Conservation (phyloP, 2,329 filamentous ascomycete genomes). For the Ceratocystis alfenasii region DNA sequence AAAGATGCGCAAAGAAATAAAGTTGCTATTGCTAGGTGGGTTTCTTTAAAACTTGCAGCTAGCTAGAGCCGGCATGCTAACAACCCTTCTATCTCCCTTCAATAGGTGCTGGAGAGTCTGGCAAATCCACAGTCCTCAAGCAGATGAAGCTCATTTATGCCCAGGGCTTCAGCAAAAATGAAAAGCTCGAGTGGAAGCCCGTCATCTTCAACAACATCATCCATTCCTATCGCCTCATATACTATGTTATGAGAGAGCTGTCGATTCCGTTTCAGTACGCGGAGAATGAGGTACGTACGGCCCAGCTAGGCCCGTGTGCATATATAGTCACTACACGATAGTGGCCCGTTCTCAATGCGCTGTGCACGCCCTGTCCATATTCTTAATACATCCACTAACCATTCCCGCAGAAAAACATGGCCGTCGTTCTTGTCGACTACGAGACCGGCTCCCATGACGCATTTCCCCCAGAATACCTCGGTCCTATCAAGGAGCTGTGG, state of each 20-base stretch:
- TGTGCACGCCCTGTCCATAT: neutral
- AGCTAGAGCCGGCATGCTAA: slow-evolving; percentile 25
- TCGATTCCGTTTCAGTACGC: slow-evolving; percentile 65
- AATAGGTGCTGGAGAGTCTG: slow-evolving; percentile 73
- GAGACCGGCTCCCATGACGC: slow-evolving; percentile 74
- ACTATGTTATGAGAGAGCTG: slow-evolving; percentile 82
- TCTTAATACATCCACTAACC: slow-evolving; percentile 25
- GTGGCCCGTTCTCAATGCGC: neutral
- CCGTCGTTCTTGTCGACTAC: slow-evolving; percentile 62
- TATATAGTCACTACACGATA: neutral
- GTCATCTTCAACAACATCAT: slow-evolving; percentile 94
- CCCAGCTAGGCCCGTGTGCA: neutral
- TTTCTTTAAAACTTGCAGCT: slow-evolving; percentile 23
- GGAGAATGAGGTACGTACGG: slow-evolving; percentile 55
- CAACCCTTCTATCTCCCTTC: slow-evolving; percentile 16
- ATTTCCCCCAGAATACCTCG: slow-evolving; percentile 64
- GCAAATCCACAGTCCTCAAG: slow-evolving; percentile 94
- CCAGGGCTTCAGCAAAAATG: slow-evolving; percentile 76
- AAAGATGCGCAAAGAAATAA: slow-evolving; percentile 73
- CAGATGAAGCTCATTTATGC: slow-evolving; percentile 98
- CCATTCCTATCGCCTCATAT: slow-evolving; percentile 79
- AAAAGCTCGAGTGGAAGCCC: slow-evolving; percentile 86
- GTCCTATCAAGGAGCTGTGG: slow-evolving; percentile 79
- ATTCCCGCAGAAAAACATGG: slow-evolving; percentile 56
- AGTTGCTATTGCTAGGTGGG: slow-evolving; percentile 80